Evolutionary conservation across 1,284 basidiomycete genomes (phyloP).

Genomic region (Earliella scabrosa): DNA sequence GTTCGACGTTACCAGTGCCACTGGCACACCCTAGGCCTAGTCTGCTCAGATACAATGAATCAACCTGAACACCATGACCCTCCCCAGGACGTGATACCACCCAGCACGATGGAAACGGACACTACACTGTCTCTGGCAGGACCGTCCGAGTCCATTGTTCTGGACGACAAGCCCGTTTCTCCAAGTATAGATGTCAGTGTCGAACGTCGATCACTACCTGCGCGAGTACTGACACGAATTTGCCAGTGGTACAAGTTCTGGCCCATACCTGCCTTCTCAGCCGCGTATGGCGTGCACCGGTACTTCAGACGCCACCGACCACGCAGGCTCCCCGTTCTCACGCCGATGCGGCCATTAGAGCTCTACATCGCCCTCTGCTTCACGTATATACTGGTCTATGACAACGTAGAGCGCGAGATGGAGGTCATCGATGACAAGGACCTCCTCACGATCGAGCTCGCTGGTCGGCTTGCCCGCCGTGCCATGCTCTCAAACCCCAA

Average conservation of each 20-base stretch:
- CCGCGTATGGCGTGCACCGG: background rate
- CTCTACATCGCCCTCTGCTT: background rate
- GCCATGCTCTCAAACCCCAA: background rate
- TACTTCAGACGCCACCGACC: slow-evolving; percentile 2
- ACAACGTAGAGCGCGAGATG: background rate
- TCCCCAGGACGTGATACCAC: too few species aligned
- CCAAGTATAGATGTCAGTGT: too few species aligned
- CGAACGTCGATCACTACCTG: too few species aligned
- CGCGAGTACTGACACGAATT: too few species aligned
- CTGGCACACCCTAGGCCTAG: too few species aligned
- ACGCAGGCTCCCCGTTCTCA: background rate
- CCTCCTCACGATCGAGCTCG: background rate
- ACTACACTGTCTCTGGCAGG: too few species aligned
- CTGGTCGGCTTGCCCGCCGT: background rate
- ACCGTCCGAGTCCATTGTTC: too few species aligned
- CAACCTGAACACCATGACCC: too few species aligned
- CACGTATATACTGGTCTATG: background rate
- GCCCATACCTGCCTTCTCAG: background rate
- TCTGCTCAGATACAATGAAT: too few species aligned
- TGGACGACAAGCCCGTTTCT: too few species aligned
- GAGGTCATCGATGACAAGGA: background rate
- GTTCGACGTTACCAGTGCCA: too few species aligned
- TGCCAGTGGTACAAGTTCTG: slow-evolving; percentile 1
- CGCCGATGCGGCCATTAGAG: background rate
- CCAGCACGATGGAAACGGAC: too few species aligned